Conservation (phyloP, 2,329 filamentous ascomycete species). For the Pseudocercospora crystallina region DNA sequence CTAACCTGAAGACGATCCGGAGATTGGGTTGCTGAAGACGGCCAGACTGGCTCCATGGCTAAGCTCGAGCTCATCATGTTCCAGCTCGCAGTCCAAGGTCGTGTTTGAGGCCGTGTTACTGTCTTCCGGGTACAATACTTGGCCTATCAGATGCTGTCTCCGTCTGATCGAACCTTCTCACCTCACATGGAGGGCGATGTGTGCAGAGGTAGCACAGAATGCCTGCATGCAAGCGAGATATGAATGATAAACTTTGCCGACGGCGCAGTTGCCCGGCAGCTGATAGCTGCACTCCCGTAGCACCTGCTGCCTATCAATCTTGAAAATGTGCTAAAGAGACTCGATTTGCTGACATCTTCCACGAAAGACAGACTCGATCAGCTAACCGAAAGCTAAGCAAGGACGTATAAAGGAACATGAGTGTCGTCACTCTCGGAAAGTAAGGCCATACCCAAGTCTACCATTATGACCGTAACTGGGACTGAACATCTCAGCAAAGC, state of each 20-base stretch:
- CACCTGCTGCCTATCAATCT: too few relatives aligned
- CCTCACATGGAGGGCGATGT: too few relatives aligned
- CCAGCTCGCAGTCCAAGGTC: background rate
- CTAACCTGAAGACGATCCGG: too few relatives aligned
- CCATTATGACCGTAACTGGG: background rate
- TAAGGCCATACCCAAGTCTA: background rate
- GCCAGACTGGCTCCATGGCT: too few relatives aligned
- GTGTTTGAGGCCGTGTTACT: conserved; percentile 3
- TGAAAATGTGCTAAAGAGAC: too few relatives aligned
- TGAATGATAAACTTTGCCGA: background rate
- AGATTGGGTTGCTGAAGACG: too few relatives aligned
- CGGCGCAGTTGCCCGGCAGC: conserved; percentile 7
- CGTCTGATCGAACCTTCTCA: background rate
- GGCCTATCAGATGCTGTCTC: conserved; percentile 7
- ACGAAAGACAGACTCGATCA: background rate
- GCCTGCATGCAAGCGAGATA: background rate
- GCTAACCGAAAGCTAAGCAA: background rate
- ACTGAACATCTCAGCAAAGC: background rate
- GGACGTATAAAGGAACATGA: background rate
- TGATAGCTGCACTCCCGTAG: background rate
- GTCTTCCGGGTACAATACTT: background rate
- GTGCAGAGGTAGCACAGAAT: background rate
- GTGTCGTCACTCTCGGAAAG: conserved; percentile 8
- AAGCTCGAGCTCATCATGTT: background rate
- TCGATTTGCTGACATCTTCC: background rate